A percentile compares a stretch with the other conserved stretches of the same genome.
phyloP scores from a whole-genome alignment of 768 basidiomycete genomes.

The Gloeophyllum trabeum region DNA sequence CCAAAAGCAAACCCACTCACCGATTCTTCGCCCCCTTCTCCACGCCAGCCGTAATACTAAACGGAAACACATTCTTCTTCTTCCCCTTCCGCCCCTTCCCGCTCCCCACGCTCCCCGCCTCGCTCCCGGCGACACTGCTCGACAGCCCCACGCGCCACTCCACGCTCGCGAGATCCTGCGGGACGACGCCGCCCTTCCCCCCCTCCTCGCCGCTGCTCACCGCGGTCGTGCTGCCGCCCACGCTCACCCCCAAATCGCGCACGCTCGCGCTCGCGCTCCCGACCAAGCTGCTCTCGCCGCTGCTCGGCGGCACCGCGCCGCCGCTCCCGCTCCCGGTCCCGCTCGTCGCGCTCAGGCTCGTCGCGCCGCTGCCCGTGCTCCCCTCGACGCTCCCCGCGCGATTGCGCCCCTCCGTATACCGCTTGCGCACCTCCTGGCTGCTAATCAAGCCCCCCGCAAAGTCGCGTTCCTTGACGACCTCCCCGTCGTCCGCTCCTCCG shows the following conservation, averaged over 20 bases:
- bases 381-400: not conserved
- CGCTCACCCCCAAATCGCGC: not conserved
- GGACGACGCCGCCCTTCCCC: too few species aligned
- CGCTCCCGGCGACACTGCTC: conserved; percentile 4
- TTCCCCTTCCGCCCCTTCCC: conserved; percentile 11
- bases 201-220: not conserved
- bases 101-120: conserved; percentile 10
- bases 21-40: conserved; percentile 93
- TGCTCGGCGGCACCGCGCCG: not conserved
- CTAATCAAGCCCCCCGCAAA: not conserved
- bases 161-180: not conserved
- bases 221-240: not conserved
- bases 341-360: not conserved
- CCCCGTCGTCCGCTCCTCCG: not conserved
- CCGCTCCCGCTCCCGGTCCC: not conserved
- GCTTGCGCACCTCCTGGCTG: not conserved
- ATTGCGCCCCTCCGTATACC: not conserved
- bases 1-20: conserved; percentile 24
- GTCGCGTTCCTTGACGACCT: not conserved
- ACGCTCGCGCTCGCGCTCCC: not conserved
- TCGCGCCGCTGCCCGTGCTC: not conserved
- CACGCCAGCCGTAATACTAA: conserved; percentile 89
- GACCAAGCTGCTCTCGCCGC: not conserved
- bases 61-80: conserved; percentile 44
- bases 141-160: too few species aligned